Conservation (phyloP, 164 flowering plant genomes). For the Vitis rotundifolia region DNA sequence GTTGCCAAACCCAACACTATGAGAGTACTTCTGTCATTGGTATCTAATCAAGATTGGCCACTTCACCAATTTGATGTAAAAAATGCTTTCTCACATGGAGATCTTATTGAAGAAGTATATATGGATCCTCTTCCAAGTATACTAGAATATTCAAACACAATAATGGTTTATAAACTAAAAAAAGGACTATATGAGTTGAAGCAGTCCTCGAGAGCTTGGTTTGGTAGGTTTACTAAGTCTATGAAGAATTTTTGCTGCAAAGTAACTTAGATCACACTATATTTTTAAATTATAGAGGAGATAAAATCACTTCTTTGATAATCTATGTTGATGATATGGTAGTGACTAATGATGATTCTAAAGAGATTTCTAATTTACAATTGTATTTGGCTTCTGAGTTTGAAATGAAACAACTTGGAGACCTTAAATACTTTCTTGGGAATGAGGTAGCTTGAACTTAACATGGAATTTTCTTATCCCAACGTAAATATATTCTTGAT, state of each 20-base stretch:
- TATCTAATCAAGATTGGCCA: slow-evolving; percentile 2
- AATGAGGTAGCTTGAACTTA: not conserved
- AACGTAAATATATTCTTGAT: not conserved
- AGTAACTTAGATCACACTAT: slow-evolving; percentile 7
- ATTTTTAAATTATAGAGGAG: not conserved
- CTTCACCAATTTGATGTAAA: not conserved
- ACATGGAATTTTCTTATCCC: slow-evolving; percentile 2
- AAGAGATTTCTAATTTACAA: slow-evolving; percentile 6
- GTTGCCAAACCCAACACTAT: slow-evolving; percentile 8
- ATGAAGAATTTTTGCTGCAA: not conserved
- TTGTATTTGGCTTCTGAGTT: not conserved
- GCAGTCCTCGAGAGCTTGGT: slow-evolving; percentile 7
- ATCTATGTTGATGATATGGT: slow-evolving; percentile 6
- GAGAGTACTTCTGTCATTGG: slow-evolving; percentile 1
- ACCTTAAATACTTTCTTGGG: slow-evolving; percentile 1
- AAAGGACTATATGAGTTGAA: slow-evolving; percentile 2
- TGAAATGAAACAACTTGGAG: slow-evolving; percentile 3
- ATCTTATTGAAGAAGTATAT: not conserved
- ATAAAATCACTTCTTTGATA: slow-evolving; percentile 1
- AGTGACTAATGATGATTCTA: slow-evolving; percentile 1
- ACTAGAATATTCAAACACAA: not conserved
- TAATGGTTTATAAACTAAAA: not conserved
- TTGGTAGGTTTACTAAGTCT: not conserved
- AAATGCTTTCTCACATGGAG: slow-evolving; percentile 2
- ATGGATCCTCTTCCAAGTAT: not conserved